Base-by-base conservation (phyloP, 2,329 filamentous ascomycete species). In the Aspergillus fructus region DNA sequence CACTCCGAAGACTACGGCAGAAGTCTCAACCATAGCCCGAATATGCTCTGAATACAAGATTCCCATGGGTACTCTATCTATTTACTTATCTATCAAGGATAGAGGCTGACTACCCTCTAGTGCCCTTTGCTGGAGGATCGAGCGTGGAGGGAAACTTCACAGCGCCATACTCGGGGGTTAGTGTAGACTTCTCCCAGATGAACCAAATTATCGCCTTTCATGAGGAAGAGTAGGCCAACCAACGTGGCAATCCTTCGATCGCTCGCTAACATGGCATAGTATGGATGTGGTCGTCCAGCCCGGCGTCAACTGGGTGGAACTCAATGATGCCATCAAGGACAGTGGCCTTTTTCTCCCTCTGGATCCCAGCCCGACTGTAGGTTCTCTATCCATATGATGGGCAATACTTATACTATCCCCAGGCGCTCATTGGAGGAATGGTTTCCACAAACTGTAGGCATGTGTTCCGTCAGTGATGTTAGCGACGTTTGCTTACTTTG, bases 241-340 rank as follows among this genome's bases (percentile, higher is more conserved):
- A 24, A 24, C 24, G 24, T 24, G 24, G 24, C 7, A 3, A 6
- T 24, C 1, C 24, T 4, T 24, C 5, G 24, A 24, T 24, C 5
- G 4, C 5, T 24, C 24, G 37, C 23, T 13, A 3, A 21, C 2
- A 34, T 17, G 11, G 9, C 17, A 27, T 12, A 50, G 48, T 71
- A 91, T 96, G 89, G 93, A 97, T 66, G 82, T 96, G 49, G 89
- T 96, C 4, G 91, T 97, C 3, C 93, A 97, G 72, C 93, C 93
- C 3, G 90, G 89, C 8, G 88, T 97, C 8, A 88, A 89, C 15
- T 97, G 92, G 92, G 92, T 96, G 82, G 86, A 89, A 51, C 77
- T 97, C 57, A 97, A 97, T 67, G 85, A 89, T 62, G 81, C 86
- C 48, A 86, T 89, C 68, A 85, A 88, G 43, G 21, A 30, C 21